These are phyloP conservation scores for Wickerhamiella galacta DNA, from an alignment of 805 yeast species.

Conservation along the genomic window DNA sequence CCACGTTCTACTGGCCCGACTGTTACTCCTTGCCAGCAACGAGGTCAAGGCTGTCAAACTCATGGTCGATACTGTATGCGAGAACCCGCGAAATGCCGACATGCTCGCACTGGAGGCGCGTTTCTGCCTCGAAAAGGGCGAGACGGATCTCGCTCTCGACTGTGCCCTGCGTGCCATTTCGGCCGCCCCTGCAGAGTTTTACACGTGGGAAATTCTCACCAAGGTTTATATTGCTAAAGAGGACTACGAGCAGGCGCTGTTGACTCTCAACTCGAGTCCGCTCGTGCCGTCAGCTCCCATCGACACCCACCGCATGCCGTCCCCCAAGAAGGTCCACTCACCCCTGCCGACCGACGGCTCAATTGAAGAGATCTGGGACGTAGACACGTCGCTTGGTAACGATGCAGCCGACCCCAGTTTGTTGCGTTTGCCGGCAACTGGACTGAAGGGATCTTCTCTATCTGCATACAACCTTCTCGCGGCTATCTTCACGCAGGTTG, in stretches of 20 bases:
- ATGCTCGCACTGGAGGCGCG: constrained; percentile 46
- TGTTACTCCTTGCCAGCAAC: constrained; percentile 27
- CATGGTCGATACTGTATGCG: constrained; percentile 26
- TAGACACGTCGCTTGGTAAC: constrained; percentile 15
- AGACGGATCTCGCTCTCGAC: constrained; percentile 38
- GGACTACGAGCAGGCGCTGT: constrained; percentile 43
- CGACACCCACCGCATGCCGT: constrained; percentile 31
- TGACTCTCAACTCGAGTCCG: constrained; percentile 61
- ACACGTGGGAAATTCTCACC: constrained; percentile 51
- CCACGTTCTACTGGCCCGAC: constrained; percentile 27
- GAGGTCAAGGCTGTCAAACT: constrained; percentile 33
- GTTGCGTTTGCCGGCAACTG: constrained; percentile 34
- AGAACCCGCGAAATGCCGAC: constrained; percentile 38
- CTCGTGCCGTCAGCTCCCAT: constrained; percentile 34
- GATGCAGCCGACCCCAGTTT: constrained; percentile 30
- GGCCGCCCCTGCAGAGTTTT: constrained; percentile 61
- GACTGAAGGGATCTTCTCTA: constrained; percentile 35
- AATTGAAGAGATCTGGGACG: constrained; percentile 33
- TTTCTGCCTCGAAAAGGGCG: constrained; percentile 38
- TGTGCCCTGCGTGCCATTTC: constrained; percentile 45
- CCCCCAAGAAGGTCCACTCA: constrained; percentile 28
- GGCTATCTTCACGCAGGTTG: constrained; percentile 45
- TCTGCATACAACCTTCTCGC: constrained; percentile 58
- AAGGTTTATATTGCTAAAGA: constrained; percentile 39
- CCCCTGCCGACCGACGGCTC: constrained; percentile 42